phyloP scores from a whole-genome alignment of 495 filamentous ascomycete species.

The Aspergillus kassunensis region DNA sequence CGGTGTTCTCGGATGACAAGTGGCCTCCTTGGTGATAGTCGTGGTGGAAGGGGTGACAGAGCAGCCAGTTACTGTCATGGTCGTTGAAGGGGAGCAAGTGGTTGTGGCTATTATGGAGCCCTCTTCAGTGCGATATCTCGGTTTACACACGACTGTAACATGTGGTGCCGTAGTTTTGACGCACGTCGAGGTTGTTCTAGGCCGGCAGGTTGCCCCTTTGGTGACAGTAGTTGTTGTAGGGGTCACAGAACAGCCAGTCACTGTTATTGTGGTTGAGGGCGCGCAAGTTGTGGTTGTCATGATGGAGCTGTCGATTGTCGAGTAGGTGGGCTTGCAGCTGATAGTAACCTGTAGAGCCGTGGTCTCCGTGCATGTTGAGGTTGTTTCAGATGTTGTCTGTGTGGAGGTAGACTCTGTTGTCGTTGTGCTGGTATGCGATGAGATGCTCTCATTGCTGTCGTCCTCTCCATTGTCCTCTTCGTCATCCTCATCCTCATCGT shows the following conservation, averaged over 20 bases:
- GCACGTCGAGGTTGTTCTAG: background rate
- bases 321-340: background rate
- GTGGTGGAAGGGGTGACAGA: background rate
- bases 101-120: background rate
- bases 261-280: background rate
- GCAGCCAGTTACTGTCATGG: background rate
- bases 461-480: background rate
- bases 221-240: background rate
- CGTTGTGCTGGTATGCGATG: background rate
- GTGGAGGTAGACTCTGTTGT: background rate
- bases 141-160: background rate
- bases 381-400: background rate
- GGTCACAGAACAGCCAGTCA: background rate
- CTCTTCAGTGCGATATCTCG: background rate
- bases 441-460: background rate
- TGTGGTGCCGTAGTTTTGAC: background rate
- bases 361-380: background rate
- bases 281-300: background rate
- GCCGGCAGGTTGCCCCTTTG: background rate
- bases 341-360: background rate
- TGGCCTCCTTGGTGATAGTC: background rate
- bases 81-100: background rate
- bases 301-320: background rate
- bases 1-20: background rate
- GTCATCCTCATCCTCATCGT: background rate